Base-by-base conservation (phyloP, 306 rosid genomes). In the Vachellia pachyceras region DNA sequence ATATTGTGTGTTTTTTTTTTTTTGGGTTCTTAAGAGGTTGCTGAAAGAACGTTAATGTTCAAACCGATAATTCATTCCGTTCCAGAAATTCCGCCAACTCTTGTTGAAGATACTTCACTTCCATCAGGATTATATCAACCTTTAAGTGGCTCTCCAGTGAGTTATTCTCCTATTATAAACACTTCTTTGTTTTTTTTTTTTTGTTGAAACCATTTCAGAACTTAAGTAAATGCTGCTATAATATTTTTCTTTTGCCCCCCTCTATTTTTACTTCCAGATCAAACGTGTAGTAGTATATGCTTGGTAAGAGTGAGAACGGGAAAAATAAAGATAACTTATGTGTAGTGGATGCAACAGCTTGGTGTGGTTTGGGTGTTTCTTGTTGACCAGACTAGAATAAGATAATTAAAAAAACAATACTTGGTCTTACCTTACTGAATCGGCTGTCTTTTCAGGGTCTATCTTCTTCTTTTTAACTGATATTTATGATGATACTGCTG, bases 51-150 rank as follows among this genome's bases (percentile, higher is more conserved):
- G 58, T 76, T 77, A 42, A 73, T 40, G 46, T 17, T 68, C 37
- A 40, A 22, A 25, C 37, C 61, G 76, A 58, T 64, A 82, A 81
- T 44, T 72, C 37, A 55, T 81, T 70, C 69, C 5, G 33, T 63
- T 64, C 60, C 90, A 90, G 97, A 89, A 76, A 65, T 88, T 72
- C 84, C 86, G 73, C 90, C 92, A n/a, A 78, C 85, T 86, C 87
- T 85, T 63, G 69, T 88, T 40, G 91, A 90, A 75, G 90, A 89
- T 72, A 60, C 91, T 80, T 86, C 94, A 49, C 73, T 78, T 75
- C 83, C 90, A n/a, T 66, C 80, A 69, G 86, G 84, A 72, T 74
- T 85, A 72, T 86, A 78, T 46, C 67, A 75, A 25, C 81, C 91
- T 50, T 79, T 73, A 41, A 82, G 82, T 68, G 49, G 75, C 70